Evolutionary conservation across 2,329 filamentous ascomycete species (phyloP), one percentile per base, ranked within the genome.

Genomic region (Aspergillus sergii): DNA sequence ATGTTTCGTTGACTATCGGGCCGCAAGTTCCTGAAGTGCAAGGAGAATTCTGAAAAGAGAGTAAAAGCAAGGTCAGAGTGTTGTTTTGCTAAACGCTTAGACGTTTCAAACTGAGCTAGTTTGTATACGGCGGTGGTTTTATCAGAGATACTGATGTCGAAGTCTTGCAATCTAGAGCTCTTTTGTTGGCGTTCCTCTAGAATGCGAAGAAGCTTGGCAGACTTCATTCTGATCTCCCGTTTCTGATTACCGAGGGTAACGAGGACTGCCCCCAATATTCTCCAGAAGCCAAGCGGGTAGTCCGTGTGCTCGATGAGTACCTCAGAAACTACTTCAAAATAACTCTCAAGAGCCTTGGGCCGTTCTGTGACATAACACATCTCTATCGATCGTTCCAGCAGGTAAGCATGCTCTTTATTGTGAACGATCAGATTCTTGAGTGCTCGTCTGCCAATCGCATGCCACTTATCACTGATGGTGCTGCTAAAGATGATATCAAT

Each of bases 121-220:
- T 99, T 99, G 80, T 98, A 99, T 3, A 99, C 94, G 0, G 94
- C 94, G 68, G 96, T 96, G 0, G 96, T 99, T 79, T 97, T 98
- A 79, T 99, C 96, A 0, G 94, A 96, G 62, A 99, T 95, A 75
- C 94, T 97, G 71, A 99, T 98, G 72, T 99, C 95, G 63, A 97
- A 96, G 75, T 99, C 95, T 74, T 97, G 93, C 8, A 99, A 88
- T 73, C 96, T 96, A 1, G 94, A 97, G 67, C 88, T 95, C 68
- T 91, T 91, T 67, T 90, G 87, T 68, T 95, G 91, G 28, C 92
- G 88, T 68, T 93, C 89, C 77, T 98, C 95, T 1, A 98, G 82
- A 0, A 88, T 89, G 46, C 93, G 87, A 14, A 99, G 83, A 36
- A 98, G 83, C 56, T 89, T 88, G 0, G 91, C 91, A 1, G 95